phyloP scores from a whole-genome alignment of 2,329 filamentous ascomycete genomes.

The Phaeoacremonium minimum region DNA sequence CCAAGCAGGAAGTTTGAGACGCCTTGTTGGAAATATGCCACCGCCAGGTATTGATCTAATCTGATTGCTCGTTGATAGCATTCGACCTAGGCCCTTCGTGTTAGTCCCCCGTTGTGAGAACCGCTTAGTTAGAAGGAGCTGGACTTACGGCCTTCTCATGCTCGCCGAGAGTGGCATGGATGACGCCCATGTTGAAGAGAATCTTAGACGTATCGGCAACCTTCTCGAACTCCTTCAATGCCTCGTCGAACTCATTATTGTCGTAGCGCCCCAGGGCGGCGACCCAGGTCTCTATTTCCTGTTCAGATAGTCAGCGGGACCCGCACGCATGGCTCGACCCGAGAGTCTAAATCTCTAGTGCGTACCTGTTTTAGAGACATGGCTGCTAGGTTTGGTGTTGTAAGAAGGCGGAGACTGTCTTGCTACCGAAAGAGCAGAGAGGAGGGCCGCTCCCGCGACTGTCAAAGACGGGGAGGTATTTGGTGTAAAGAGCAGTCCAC shows the following conservation, averaged over 20 bases:
- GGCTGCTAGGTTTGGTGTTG: no score
- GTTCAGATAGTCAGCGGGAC: slow-evolving; percentile 6
- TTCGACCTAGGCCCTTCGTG: slow-evolving; percentile 72
- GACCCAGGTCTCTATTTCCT: slow-evolving; percentile 99
- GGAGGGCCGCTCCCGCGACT: no score
- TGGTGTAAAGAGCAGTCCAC: no score
- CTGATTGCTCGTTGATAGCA: slow-evolving; percentile 89
- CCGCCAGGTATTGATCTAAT: slow-evolving; percentile 91
- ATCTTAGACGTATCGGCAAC: slow-evolving; percentile 98
- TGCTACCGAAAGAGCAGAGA: no score
- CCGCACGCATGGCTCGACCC: neutral
- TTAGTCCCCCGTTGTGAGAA: neutral
- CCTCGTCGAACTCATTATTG: slow-evolving; percentile 94
- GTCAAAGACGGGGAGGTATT: no score
- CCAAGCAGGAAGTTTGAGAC: slow-evolving; percentile 97
- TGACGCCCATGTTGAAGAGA: slow-evolving; percentile 96
- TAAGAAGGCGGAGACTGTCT: no score
- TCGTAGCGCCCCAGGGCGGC: slow-evolving; percentile 87
- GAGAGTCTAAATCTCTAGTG: neutral
- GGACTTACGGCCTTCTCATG: slow-evolving; percentile 85
- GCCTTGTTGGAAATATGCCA: slow-evolving; percentile 97
- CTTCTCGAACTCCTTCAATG: slow-evolving; percentile 75
- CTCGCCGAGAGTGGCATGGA: slow-evolving; percentile 92
- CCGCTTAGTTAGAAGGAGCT: no score
- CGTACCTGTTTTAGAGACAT: slow-evolving; percentile 38